Base-by-base conservation (phyloP, 2,329 filamentous ascomycete species). In the Periconia sp. region DNA sequence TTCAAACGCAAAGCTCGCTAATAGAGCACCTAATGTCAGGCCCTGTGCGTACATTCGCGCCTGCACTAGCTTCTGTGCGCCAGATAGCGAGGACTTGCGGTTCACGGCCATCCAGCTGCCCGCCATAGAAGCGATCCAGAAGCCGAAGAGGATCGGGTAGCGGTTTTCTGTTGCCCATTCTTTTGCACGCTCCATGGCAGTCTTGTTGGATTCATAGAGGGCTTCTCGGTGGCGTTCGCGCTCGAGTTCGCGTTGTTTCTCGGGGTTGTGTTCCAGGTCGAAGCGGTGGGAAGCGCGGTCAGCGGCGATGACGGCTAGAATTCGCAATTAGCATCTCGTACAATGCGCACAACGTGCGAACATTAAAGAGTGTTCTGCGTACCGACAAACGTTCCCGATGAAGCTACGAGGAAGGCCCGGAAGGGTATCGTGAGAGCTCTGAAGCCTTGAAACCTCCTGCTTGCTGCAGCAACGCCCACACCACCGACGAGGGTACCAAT, bases 11-110 rank as follows among this genome's bases (percentile, higher is more conserved):
- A 92, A 90, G 22, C 85, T 88, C 43, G 89, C 84, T 64, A 95
- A 81, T 43, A 96, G 78, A 37, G 96, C 89, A 52, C 86, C 88
- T 33, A 96, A 77, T 4, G 92, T 95, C 59, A 95, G 76, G 5
- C 88, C 90, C 76, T 96, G 92, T 3, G 92, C 92, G 73, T 96
- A 96, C 54, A 96, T 87, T 81, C 92, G 86, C 17, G 91, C 92
- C 79, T 96, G 92, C 12, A 96, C 92, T 16, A 96, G 76, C 79
- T 96, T 96, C 78, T 96, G 92, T 48, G 81, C 75, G 2, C 84
- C 85, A 36, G 80, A 83, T 33, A 95, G 78, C 66, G 86, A 88
- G 54, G 82, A 85, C 68, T 89, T 89, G 51, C 89, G 83, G 63
- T 87, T 84, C 52, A 96, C 90, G 21, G 95, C 69, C 41, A 78